Evolutionary conservation across 2,329 filamentous ascomycete genomes (phyloP).

Genomic region (Fusarium cyanostomum): DNA sequence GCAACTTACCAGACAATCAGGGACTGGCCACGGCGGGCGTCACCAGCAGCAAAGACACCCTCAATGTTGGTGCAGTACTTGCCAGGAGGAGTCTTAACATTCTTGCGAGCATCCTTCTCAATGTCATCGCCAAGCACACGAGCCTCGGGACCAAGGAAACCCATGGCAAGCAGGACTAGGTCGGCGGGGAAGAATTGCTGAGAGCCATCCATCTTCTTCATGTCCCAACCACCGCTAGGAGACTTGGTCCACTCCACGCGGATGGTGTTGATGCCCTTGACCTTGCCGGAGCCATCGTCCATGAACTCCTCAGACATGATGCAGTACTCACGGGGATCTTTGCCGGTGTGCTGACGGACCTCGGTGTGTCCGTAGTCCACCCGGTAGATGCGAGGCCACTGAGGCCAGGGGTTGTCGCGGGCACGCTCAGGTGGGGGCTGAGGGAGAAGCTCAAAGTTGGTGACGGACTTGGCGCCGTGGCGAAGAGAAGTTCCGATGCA

Average conservation of each 20-base stretch:
- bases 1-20: conserved; percentile 88
- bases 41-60: conserved; percentile 92
- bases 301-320: conserved; percentile 99
- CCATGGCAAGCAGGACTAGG: conserved; percentile 94
- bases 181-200: conserved; percentile 98
- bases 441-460: conserved; percentile 95
- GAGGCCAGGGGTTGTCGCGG: conserved; percentile 95
- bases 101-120: conserved; percentile 92
- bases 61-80: conserved; percentile 89
- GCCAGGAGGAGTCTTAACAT: conserved; percentile 90
- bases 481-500: conserved; percentile 97
- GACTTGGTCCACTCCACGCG: conserved; percentile 97
- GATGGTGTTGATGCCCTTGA: conserved; percentile 95
- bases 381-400: conserved; percentile 97
- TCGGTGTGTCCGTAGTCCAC: conserved; percentile 98
- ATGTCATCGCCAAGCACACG: conserved; percentile 87
- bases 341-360: conserved; percentile 95
- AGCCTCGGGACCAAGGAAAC: conserved; percentile 93
- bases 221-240: conserved; percentile 91
- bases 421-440: conserved; percentile 92
- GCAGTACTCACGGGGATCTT: conserved; percentile 95
- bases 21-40: conserved; percentile 93
- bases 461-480: conserved; percentile 93
- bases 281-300: conserved; percentile 84
- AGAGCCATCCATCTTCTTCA: conserved; percentile 95